Base-by-base conservation (phyloP, 2,329 filamentous ascomycete species). In the Penicillium hordei region DNA sequence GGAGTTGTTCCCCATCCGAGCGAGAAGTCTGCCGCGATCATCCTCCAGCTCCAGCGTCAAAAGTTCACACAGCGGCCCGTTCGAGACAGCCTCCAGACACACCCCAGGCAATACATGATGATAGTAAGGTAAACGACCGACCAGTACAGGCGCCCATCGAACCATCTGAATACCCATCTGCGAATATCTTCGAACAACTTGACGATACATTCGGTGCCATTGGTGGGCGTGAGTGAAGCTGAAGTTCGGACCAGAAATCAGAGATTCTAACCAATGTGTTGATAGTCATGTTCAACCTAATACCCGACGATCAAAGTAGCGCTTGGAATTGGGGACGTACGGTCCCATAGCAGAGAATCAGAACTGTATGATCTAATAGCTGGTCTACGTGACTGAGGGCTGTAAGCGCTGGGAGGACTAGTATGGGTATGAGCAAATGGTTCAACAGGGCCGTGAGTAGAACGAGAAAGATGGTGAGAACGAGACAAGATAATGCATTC, bases 271-370 rank as follows among this genome's bases (percentile, higher is more conserved):
- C 46, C 42, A 40, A 51, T n/a, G 3, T 15, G 8, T 33, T n/a
- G 25, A 29, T 25, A 59, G 57, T 48, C 21, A 59, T 59, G 49
- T 59, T 57, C 29, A 59, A 59, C 7, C 33, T 57, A 36, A 52
- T 57, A 27, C 40, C 53, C 1, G 57, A 59, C 10, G 57, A 59
- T 15, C 53, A 59, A 15, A 57, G 39, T 39, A 52, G 42, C 19
- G 39, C 44, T 23, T 59, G 53, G 57, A 59, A 57, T 10, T 59
- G 53, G 57, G 57, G 57, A 6, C 48, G 57, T 21, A 42, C 52
- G 8, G 44, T 43, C 5, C 36, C 57, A 5, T 55, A 40, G 7
- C 2, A 4, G 4, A 21, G 5, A n/a, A 34, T 38, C 7, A 49
- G 15, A 19, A 13, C 7, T 38, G 21, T 38, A 38, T 49, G 21